These are phyloP conservation scores for Westerdykella aurantiaca DNA, from an alignment of 2,329 filamentous ascomycete species.

Conservation along the genomic window DNA sequence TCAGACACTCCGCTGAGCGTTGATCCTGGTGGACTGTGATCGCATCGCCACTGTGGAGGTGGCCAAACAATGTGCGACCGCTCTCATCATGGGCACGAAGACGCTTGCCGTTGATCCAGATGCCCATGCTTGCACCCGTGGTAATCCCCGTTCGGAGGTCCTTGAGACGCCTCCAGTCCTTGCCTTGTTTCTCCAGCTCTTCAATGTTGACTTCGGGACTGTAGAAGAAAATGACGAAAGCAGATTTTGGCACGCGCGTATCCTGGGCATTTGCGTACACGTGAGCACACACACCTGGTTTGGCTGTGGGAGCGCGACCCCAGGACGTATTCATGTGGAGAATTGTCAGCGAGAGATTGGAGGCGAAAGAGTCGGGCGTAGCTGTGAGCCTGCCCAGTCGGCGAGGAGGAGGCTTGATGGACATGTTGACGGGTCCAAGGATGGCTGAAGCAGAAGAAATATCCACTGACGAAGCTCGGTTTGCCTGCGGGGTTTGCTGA, in stretches of 20 bases:
- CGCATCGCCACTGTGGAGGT: slow-evolving; percentile 69
- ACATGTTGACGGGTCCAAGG: slow-evolving; percentile 19
- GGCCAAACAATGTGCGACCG: slow-evolving; percentile 54
- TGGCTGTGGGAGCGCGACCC: slow-evolving; percentile 64
- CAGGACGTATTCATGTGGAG: slow-evolving; percentile 66
- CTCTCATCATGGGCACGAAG: slow-evolving; percentile 53
- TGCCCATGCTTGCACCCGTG: slow-evolving; percentile 70
- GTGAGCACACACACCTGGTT: slow-evolving; percentile 42
- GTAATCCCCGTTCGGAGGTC: slow-evolving; percentile 66
- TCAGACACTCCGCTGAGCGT: slow-evolving; percentile 31
- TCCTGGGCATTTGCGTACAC: slow-evolving; percentile 60
- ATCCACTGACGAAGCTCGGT: slow-evolving; percentile 9
- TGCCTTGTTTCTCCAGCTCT: slow-evolving; percentile 40
- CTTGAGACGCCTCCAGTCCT: slow-evolving; percentile 49
- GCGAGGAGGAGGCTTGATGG: slow-evolving; percentile 37
- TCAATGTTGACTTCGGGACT: slow-evolving; percentile 57
- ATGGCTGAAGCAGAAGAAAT: slow-evolving; percentile 10
- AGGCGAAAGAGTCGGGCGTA: slow-evolving; percentile 58
- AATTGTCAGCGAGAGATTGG: slow-evolving; percentile 57
- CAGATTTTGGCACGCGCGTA: slow-evolving; percentile 71
- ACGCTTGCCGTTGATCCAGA: slow-evolving; percentile 68
- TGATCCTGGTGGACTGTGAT: slow-evolving; percentile 62
- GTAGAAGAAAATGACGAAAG: slow-evolving; percentile 61
- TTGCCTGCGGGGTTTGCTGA: background rate
- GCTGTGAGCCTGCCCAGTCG: slow-evolving; percentile 62